These are phyloP conservation scores for Kappamyces sp. DNA, from an alignment of 192 early-diverging fungal genomes.

Conservation along the genomic window DNA sequence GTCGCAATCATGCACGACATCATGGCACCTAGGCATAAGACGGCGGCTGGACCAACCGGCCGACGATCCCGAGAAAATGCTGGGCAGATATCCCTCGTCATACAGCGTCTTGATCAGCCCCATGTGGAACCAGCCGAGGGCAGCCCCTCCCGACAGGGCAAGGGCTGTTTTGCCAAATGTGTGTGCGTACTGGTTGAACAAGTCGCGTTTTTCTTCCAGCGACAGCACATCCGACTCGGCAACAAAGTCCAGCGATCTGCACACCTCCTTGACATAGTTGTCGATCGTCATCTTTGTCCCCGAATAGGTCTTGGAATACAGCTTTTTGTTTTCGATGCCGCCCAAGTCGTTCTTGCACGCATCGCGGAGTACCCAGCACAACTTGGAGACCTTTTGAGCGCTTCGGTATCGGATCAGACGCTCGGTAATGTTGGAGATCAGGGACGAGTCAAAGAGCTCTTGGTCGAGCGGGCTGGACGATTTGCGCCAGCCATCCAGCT, in stretches of 20 bases:
- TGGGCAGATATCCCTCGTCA: constrained; percentile 61
- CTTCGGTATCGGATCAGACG: too few species aligned
- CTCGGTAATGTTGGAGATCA: too few species aligned
- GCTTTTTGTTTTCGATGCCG: constrained; percentile 64
- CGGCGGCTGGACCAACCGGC: constrained; percentile 42
- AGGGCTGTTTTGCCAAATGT: constrained; percentile 71
- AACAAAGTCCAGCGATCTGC: constrained; percentile 22
- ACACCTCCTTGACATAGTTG: constrained; percentile 58
- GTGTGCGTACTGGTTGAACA: constrained; percentile 56
- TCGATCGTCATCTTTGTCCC: constrained; percentile 73
- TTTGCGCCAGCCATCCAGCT: too few species aligned
- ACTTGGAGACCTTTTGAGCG: too few species aligned
- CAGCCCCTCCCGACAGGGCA: constrained; percentile 72
- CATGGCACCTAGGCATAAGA: constrained; percentile 32
- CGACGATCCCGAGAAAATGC: constrained; percentile 72
- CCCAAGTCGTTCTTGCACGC: constrained; percentile 72
- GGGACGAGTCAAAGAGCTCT: too few species aligned
- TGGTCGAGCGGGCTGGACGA: too few species aligned
- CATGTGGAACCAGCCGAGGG: constrained; percentile 45
- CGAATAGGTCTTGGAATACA: constrained; percentile 59
- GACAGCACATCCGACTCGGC: constrained; percentile 21
- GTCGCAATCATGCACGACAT: constrained; percentile 59
- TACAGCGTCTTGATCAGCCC: constrained; percentile 69
- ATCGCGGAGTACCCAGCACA: too few species aligned
- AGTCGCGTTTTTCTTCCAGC: constrained; percentile 48